Percentiles rank a stretch among this genome's conserved stretches.
Evolutionary conservation across 257 asterid species (phyloP).

Genomic region (Solanum lycopersicoides): DNA sequence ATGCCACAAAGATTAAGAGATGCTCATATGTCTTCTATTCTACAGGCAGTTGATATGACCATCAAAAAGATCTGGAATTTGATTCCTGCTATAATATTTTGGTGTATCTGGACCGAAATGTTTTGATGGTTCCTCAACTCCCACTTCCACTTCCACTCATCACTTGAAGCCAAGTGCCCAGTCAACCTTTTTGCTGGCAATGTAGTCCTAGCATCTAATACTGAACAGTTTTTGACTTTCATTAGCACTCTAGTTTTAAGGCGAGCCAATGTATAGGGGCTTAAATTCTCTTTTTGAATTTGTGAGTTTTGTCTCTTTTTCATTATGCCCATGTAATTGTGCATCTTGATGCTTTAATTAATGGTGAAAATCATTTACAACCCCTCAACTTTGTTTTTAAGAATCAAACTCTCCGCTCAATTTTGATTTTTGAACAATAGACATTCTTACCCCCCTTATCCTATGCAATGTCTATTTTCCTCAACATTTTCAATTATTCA

Average conservation of each 20-base stretch:
- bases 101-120: neutral
- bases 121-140: neutral
- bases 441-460: neutral
- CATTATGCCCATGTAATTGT: neutral
- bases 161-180: neutral
- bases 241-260: neutral
- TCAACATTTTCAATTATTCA: neutral
- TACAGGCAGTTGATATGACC: neutral
- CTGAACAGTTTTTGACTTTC: neutral
- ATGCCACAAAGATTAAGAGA: neutral
- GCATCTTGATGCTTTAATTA: neutral
- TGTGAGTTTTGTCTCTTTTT: neutral
- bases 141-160: neutral
- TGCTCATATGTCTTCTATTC: neutral
- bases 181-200: neutral
- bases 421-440: neutral
- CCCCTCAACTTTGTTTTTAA: neutral
- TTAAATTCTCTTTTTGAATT: neutral
- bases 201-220: neutral
- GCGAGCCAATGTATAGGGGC: neutral
- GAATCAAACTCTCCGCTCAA: neutral
- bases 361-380: neutral
- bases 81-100: neutral
- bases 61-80: neutral
- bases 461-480: neutral